Conservation (phyloP, 2,329 filamentous ascomycete genomes). For the Botryotinia narcissicola region DNA sequence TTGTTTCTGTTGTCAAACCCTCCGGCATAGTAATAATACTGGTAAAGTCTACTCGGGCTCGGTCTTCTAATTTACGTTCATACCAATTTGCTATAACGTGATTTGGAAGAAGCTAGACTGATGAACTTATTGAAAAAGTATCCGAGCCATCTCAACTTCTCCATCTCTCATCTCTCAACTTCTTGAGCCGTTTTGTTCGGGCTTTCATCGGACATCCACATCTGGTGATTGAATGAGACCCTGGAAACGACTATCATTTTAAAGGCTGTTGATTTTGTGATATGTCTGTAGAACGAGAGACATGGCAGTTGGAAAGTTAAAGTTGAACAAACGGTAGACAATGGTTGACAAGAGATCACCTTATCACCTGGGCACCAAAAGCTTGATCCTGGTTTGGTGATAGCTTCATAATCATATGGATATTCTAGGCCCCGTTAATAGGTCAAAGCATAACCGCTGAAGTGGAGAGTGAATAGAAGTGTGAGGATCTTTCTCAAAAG, state of each 20-base stretch:
- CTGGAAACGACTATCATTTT: not conserved
- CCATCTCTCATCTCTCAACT: not conserved
- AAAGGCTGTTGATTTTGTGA: not conserved
- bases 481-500: not conserved
- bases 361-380: not conserved
- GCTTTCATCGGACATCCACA: not conserved
- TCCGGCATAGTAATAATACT: not conserved
- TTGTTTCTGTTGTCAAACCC: not conserved
- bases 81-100: not conserved
- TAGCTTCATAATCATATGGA: not conserved
- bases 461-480: conserved; percentile 9
- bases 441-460: conserved; percentile 19
- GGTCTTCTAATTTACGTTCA: not conserved
- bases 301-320: not conserved
- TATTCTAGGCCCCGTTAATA: conserved; percentile 6
- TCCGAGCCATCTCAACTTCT: not conserved
- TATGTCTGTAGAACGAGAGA: not conserved
- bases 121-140: not conserved
- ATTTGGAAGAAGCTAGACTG: not conserved
- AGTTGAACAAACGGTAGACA: not conserved
- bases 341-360: not conserved
- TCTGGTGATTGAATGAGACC: not conserved
- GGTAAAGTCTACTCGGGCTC: not conserved
- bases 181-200: not conserved
- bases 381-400: conserved; percentile 17